A percentile compares a stretch with the other conserved stretches of the same genome.
phyloP scores from a whole-genome alignment of 148 eudicot species.

The Drosera capensis region DNA sequence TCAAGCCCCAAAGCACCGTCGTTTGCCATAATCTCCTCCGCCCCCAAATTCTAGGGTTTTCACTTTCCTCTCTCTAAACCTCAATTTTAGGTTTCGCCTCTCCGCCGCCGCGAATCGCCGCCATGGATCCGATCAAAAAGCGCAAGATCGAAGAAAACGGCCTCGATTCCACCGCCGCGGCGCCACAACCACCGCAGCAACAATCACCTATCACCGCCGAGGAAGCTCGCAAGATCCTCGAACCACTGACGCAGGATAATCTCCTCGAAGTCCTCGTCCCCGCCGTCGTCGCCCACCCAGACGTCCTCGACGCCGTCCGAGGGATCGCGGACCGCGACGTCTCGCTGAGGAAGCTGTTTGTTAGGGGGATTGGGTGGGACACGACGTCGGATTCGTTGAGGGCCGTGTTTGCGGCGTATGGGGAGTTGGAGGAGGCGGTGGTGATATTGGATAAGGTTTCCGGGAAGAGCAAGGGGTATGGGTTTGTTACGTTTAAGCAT shows the following conservation, averaged over 20 bases:
- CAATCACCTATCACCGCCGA: slow-evolving; percentile 17
- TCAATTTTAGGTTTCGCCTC: too few species aligned
- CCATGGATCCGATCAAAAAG: slow-evolving; percentile 61
- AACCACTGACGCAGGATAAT: slow-evolving; percentile 46
- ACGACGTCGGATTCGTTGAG: slow-evolving; percentile 50
- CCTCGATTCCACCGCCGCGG: slow-evolving; percentile 3
- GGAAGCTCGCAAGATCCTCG: slow-evolving; percentile 47
- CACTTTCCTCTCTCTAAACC: not conserved
- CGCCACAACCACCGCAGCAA: not conserved
- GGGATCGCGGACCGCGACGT: slow-evolving; percentile 48
- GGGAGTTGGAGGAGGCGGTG: slow-evolving; percentile 59
- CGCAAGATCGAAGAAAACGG: slow-evolving; percentile 74
- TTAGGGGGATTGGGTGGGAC: slow-evolving; percentile 71
- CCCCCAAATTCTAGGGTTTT: too few species aligned
- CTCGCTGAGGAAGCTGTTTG: slow-evolving; percentile 51
- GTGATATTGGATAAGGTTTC: slow-evolving; percentile 59
- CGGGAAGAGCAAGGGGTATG: slow-evolving; percentile 54
- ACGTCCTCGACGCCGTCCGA: slow-evolving; percentile 47
- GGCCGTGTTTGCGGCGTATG: slow-evolving; percentile 24
- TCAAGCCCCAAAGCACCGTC: too few species aligned
- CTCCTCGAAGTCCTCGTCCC: slow-evolving; percentile 37
- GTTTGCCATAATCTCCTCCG: too few species aligned
- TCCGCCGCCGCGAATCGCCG: too few species aligned
- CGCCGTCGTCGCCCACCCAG: slow-evolving; percentile 36
- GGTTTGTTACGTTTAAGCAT: slow-evolving; percentile 50